Base-by-base conservation (phyloP, 257 asterid genomes). In the Capsicum rhomboideum region DNA sequence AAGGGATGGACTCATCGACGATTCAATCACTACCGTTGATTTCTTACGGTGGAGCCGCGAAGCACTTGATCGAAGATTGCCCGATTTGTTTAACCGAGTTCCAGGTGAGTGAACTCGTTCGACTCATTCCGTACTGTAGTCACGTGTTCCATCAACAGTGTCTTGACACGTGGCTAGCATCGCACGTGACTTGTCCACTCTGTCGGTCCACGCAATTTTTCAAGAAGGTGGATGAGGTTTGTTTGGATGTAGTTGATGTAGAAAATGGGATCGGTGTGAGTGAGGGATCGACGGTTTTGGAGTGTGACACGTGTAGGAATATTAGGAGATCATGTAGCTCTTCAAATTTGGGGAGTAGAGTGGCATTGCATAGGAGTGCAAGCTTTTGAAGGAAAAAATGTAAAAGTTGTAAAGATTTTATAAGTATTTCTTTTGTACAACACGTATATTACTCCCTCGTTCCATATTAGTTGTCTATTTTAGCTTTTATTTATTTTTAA, bases 101-200 rank as follows among this genome's bases (percentile, higher is more conserved):
- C 50, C 81, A 82, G 52, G 93, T 84, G 88, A 54, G 84, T 9
- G 95, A 95, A 83, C 67, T 79, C 0, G 95, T 94, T 4, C 94
- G 92, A 83, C 21, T 93, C 37, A 90, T 94, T 72, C 99, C 99
- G 0, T 78, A 82, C 86, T 95, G 99, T 68, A 79, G 92, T 26
- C 99, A 95, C 95, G 91, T 91, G 94, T 94, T 92, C 86, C 99
- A 95, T 75, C 90, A 93, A 1, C 53, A 21, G 9, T 95, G 99
- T 29, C 74, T 95, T 2, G 99, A 93, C 91, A 92, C 93, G 90
- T 95, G 99, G 99, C 95, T 95, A 0, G 34, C 78, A 1, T 79
- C 94, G 54, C 97, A 94, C 93, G 92, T 90, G 91, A 91, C 99
- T 0, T 95, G 99, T 66, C 97, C 99, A 0, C 84, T 95, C 20